Evolutionary conservation across 2,329 filamentous ascomycete species (phyloP).

Genomic region (Sporothrix pallida): DNA sequence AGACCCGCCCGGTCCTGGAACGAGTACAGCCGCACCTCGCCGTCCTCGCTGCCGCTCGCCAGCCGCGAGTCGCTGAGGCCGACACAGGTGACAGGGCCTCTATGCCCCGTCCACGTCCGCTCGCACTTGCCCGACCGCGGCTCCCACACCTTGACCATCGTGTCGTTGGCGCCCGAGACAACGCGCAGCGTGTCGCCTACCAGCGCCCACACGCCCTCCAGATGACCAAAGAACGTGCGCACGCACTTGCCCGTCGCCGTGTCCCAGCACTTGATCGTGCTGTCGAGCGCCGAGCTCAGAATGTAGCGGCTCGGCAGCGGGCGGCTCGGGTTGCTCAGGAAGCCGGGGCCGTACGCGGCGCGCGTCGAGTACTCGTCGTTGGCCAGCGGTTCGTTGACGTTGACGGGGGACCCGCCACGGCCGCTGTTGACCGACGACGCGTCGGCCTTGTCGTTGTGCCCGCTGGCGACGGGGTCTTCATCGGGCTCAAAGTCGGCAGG

Average conservation of each 20-base stretch:
- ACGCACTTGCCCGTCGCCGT: conserved; percentile 80
- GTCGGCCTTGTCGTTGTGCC: conserved; percentile 57
- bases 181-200: conserved; percentile 58
- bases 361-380: conserved; percentile 50
- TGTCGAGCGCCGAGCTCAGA: conserved; percentile 88
- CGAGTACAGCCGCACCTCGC: conserved; percentile 84
- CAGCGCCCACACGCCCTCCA: conserved; percentile 94
- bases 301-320: conserved; percentile 86
- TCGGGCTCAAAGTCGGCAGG: conserved; percentile 90
- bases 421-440: conserved; percentile 56
- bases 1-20: conserved; percentile 61
- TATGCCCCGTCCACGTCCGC: conserved; percentile 87
- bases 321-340: conserved; percentile 65
- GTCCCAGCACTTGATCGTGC: conserved; percentile 92
- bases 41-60: conserved; percentile 91
- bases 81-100: conserved; percentile 90
- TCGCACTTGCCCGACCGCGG: conserved; percentile 89
- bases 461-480: conserved; percentile 58
- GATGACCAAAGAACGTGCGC: conserved; percentile 92
- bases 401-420: conserved; percentile 47
- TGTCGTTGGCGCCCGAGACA: conserved; percentile 88
- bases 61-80: conserved; percentile 88
- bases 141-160: conserved; percentile 96
- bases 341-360: conserved; percentile 64
- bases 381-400: conserved; percentile 41